Base-by-base conservation (phyloP, 768 basidiomycete genomes). In the Rickenella mellea region DNA sequence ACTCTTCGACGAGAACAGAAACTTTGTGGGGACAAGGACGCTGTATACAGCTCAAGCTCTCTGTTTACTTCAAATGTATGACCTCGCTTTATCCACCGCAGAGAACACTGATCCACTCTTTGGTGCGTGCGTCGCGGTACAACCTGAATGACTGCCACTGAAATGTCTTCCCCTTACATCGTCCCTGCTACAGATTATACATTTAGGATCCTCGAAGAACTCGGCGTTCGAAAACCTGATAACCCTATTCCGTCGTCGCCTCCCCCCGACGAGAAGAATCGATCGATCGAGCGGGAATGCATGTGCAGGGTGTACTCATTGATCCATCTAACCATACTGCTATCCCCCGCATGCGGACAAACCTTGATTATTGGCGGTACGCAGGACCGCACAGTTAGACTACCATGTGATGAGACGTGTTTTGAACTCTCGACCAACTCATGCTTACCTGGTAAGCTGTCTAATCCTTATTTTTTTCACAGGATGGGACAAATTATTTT, bases 301-400 rank as follows among this genome's bases (percentile, higher is more conserved):
- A 67, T 78, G n/a, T 79, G 86, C 35, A 76, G 86, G 43, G 76
- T 83, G 44, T 87, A 88, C 60, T 89, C 86, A 85, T 66, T 84
- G 42, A 74, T 84, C 44, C 75, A 78, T 54, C 62, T 77, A 46
- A 67, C 82, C 53, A 76, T 81, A 53, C 59, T 64, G 50, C 62
- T 72, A 20, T 59, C 60, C 31, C 62, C 65, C 51, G 60, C 66
- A 40, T 64, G 60, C 43, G 61, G 57, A 22, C n/a, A n/a, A n/a
- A n/a, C n/a, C n/a, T n/a, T 50, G 54, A 59, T 42, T 65, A 62
- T 22, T 17, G 19, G 24, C 11, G 19, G 19, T 10, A 17, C 24
- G 2, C 9, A 15, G 15, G 33, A 36, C 63, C 32, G 58, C 62
- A 31, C 76, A 43, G 69, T 87, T 30, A 74, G 80, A 38, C 65